Conservation (phyloP, 2,329 filamentous ascomycete genomes). For the Tolypocladium tropicale region DNA sequence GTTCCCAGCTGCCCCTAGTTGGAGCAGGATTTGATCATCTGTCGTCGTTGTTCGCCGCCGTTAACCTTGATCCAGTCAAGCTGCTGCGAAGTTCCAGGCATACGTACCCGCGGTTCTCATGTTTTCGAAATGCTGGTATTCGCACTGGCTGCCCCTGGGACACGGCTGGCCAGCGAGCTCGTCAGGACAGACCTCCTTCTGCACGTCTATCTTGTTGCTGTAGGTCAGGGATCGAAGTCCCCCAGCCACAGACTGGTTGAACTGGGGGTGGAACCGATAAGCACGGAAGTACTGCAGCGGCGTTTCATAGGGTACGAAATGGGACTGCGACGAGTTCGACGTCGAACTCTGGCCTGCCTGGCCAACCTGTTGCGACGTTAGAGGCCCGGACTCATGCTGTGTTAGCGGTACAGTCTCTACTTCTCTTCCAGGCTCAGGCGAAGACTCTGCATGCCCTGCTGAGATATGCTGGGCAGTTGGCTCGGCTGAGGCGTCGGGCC, state of each 20-base stretch:
- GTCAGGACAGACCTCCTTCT: conserved; percentile 64
- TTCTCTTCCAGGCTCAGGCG: conserved; percentile 25
- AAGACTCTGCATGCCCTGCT: conserved; percentile 12
- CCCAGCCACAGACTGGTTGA: conserved; percentile 54
- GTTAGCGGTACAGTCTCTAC: conserved; percentile 20
- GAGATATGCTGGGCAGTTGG: conserved; percentile 21
- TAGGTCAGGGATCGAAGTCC: conserved; percentile 88
- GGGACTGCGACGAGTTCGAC: conserved; percentile 6
- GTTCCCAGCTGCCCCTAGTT: conserved; percentile 57
- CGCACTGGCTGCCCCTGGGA: conserved; percentile 58
- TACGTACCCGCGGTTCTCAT: conserved; percentile 28
- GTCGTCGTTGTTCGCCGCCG: conserved; percentile 34
- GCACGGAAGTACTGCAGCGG: conserved; percentile 74
- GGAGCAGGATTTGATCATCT: conserved; percentile 67
- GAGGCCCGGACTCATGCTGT: not conserved
- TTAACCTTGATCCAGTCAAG: conserved; percentile 19
- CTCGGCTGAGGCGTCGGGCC: conserved; percentile 8
- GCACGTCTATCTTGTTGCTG: conserved; percentile 77
- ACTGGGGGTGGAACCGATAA: conserved; percentile 82
- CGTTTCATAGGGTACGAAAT: conserved; percentile 61
- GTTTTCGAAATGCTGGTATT: conserved; percentile 62
- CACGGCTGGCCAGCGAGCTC: conserved; percentile 64
- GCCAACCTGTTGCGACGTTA: conserved; percentile 13
- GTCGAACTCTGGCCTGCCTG: conserved; percentile 1
- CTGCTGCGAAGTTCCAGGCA: conserved; percentile 5